Percentiles rank a stretch among this genome's conserved stretches.
phyloP scores from a whole-genome alignment of 306 rosid genomes.

The Vachellia pachyceras region DNA sequence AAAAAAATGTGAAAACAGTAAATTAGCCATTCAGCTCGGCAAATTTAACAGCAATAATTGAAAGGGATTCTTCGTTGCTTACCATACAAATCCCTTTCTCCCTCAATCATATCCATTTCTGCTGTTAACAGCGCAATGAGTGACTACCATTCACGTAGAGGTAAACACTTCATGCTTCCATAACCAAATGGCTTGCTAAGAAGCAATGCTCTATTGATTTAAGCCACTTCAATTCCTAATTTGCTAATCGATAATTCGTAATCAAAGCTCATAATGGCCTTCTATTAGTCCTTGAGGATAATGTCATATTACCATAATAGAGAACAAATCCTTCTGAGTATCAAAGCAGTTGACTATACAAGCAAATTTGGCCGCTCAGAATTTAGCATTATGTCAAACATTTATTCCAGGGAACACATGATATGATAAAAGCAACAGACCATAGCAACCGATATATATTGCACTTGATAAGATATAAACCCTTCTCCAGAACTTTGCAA shows the following conservation, averaged over 20 bases:
- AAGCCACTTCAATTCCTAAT: neutral
- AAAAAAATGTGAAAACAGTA: too few species aligned
- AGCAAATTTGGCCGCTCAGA: constrained; percentile 5
- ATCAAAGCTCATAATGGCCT: neutral
- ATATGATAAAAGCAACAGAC: constrained; percentile 37
- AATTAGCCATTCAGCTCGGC: too few species aligned
- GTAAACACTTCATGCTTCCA: neutral
- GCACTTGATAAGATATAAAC: constrained; percentile 21
- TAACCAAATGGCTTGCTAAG: neutral
- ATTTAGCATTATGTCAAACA: neutral
- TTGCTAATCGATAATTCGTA: neutral
- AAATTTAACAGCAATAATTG: neutral
- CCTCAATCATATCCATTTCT: neutral
- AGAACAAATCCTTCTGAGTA: neutral
- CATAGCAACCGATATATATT: constrained; percentile 11
- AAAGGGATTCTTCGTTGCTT: neutral
- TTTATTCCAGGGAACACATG: constrained; percentile 1
- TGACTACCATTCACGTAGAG: neutral
- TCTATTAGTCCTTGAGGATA: neutral
- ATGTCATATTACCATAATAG: neutral
- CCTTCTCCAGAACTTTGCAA: constrained; percentile 26
- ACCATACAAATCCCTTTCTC: neutral
- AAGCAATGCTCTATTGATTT: neutral
- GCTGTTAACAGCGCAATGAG: neutral
- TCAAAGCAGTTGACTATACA: constrained; percentile 43